Base-by-base conservation (phyloP, 257 asterid species). In the Solanum corneliomulleri region DNA sequence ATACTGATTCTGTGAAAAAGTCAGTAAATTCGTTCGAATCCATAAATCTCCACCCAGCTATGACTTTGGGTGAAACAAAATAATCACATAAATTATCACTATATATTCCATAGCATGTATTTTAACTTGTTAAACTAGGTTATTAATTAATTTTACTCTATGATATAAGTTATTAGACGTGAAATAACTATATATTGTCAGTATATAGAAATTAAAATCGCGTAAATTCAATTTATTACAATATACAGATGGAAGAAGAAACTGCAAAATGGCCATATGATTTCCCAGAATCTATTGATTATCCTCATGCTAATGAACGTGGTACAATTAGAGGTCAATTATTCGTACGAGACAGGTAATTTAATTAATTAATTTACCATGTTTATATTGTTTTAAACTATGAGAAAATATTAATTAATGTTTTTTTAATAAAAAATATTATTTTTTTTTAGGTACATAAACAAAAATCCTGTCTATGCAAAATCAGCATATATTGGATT, bases 401-500 rank as follows among this genome's bases (percentile, higher is more conserved):
- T 75, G 47, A 45, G 3, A 37, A 76, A 75, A 37, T 78, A 64
- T 31, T 23, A 64, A 77, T 4, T 31, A 33, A 31, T 7, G 13
- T 14, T 7, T 1, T 1, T 64, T 5, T 64, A 64, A 68, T 11
- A 49, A 13, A 29, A 29, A 39, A 31, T 56, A 37, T 20, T 20
- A 1, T 88, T 47, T 25, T 56, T 25, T 56, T 15, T 44, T 77
- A 94, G 98, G 92, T 93, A 69, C 85, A 80, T 84, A 25, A 60
- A 90, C 47, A 86, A 88, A 64, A 16, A 83, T 4, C 87, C 88
- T 31, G 66, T 83, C 15, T 86, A 90, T 1, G 96, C 89, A 14
- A 78, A 88, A 64, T 90, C 85, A 20, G 96, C 98, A 39, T 91
- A 89, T 60, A 92, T 95, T 47, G 98, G 98, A 62, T 82, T 95